These are phyloP conservation scores for Daldinia caldariorum DNA, from an alignment of 495 filamentous ascomycete species.

Conservation along the genomic window DNA sequence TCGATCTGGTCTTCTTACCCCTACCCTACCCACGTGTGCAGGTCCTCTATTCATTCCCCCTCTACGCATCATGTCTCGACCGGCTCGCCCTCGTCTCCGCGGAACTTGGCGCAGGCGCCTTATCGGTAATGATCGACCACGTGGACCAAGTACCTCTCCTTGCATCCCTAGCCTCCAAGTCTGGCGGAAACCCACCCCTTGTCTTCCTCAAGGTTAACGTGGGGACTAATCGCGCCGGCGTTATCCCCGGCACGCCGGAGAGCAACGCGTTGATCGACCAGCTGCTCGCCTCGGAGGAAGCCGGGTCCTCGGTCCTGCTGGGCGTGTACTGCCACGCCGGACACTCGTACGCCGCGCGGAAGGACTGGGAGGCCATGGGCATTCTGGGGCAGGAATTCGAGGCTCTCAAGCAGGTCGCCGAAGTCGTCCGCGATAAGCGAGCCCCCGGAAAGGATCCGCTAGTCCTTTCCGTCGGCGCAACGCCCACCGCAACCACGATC, in stretches of 20 bases:
- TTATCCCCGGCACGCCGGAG: slow-evolving; percentile 60
- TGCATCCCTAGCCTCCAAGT: slow-evolving; percentile 47
- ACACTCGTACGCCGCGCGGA: slow-evolving; percentile 70
- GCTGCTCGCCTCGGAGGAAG: slow-evolving; percentile 54
- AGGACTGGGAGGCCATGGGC: slow-evolving; percentile 63
- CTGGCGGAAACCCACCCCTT: slow-evolving; percentile 55
- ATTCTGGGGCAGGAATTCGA: slow-evolving; percentile 70
- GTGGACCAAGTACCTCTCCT: slow-evolving; percentile 65
- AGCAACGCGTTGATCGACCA: slow-evolving; percentile 63
- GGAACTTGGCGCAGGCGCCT: slow-evolving; percentile 59
- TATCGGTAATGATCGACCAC: slow-evolving; percentile 81
- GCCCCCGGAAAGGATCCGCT: slow-evolving; percentile 50
- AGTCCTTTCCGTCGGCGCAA: slow-evolving; percentile 80
- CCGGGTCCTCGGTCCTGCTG: slow-evolving; percentile 57
- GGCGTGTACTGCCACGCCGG: slow-evolving; percentile 86
- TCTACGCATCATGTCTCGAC: slow-evolving; percentile 67
- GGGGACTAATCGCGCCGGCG: slow-evolving; percentile 78
- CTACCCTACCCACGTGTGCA: slow-evolving; percentile 41
- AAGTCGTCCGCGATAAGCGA: slow-evolving; percentile 44
- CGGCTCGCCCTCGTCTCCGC: slow-evolving; percentile 65
- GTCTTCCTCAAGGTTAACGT: slow-evolving; percentile 84
- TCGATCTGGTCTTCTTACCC: not conserved
- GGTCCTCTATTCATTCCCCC: slow-evolving; percentile 80
- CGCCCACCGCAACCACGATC: slow-evolving; percentile 75
- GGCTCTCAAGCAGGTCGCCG: slow-evolving; percentile 62